Percentiles rank a stretch among this genome's conserved stretches.
These are phyloP conservation scores for Zizania latifolia DNA, from an alignment of 176 grass and related monocot species.

Conservation along the genomic window DNA sequence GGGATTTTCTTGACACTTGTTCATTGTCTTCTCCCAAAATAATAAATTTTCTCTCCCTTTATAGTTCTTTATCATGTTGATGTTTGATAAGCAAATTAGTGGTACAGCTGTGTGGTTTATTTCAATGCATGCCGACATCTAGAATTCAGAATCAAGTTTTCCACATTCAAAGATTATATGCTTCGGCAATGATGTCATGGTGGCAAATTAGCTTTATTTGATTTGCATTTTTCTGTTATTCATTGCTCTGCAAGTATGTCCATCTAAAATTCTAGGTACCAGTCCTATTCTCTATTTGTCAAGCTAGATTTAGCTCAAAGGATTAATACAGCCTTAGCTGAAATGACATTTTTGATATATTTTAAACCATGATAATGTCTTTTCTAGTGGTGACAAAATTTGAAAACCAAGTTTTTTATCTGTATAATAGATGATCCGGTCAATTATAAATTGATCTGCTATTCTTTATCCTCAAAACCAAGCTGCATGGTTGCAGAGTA, in stretches of 20 bases:
- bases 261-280: constrained; percentile 10
- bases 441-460: not conserved
- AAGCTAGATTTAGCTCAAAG: not conserved
- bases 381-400: not conserved
- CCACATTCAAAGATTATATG: constrained; percentile 11
- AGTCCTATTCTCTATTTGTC: not conserved
- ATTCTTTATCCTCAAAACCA: not conserved
- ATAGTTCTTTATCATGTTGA: constrained; percentile 16
- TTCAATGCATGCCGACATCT: constrained; percentile 28
- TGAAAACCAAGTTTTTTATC: not conserved
- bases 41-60: constrained; percentile 20
- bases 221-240: not conserved
- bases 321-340: not conserved
- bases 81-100: constrained; percentile 35
- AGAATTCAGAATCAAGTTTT: constrained; percentile 41
- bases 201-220: constrained; percentile 10
- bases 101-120: constrained; percentile 53
- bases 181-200: constrained; percentile 27
- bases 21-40: not conserved
- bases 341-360: not conserved
- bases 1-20: constrained; percentile 28
- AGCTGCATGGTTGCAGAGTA: too few relatives aligned
- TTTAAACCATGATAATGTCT: not conserved
- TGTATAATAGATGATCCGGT: not conserved
- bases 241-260: not conserved